Evolutionary conservation across 371 early-diverging fungal genomes (phyloP).

Genomic region (Lichtheimia corymbifera): DNA sequence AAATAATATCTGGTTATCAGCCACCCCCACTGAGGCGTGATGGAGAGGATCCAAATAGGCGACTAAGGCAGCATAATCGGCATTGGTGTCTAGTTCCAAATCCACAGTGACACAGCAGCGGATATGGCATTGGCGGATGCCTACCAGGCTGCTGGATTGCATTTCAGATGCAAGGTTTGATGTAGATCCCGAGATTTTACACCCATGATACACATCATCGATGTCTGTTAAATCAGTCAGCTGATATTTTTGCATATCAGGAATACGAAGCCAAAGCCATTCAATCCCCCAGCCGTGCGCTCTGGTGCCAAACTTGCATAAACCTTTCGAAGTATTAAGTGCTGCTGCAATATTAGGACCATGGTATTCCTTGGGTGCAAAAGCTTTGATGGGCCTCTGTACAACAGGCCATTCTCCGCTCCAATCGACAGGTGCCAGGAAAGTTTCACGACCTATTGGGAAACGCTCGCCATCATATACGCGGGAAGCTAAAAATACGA

Average conservation of each 20-base stretch:
- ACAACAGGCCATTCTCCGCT: slow-evolving; percentile 23
- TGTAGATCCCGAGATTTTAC: too few relatives aligned
- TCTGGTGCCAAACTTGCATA: background rate
- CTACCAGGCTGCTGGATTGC: slow-evolving; percentile 10
- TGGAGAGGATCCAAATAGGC: slow-evolving; percentile 11
- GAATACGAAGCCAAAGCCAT: slow-evolving; percentile 22
- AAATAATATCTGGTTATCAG: too few relatives aligned
- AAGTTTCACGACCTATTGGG: slow-evolving; percentile 28
- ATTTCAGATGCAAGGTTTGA: too few relatives aligned
- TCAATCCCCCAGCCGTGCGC: background rate
- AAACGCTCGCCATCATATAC: slow-evolving; percentile 11
- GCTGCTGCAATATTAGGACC: background rate
- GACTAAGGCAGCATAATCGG: slow-evolving; percentile 8
- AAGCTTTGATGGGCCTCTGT: slow-evolving; percentile 12
- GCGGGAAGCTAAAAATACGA: slow-evolving; percentile 22
- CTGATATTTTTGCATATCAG: slow-evolving; percentile 11
- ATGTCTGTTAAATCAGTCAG: background rate
- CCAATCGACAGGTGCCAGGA: slow-evolving; percentile 22
- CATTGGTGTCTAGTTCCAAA: background rate
- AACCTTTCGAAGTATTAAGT: background rate
- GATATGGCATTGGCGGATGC: slow-evolving; percentile 20
- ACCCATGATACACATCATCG: too few relatives aligned
- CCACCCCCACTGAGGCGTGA: background rate
- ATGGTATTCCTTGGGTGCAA: background rate
- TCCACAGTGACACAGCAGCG: slow-evolving; percentile 10